These are phyloP conservation scores for Populus davidiana DNA, from an alignment of 345 rosid species.

Conservation along the genomic window DNA sequence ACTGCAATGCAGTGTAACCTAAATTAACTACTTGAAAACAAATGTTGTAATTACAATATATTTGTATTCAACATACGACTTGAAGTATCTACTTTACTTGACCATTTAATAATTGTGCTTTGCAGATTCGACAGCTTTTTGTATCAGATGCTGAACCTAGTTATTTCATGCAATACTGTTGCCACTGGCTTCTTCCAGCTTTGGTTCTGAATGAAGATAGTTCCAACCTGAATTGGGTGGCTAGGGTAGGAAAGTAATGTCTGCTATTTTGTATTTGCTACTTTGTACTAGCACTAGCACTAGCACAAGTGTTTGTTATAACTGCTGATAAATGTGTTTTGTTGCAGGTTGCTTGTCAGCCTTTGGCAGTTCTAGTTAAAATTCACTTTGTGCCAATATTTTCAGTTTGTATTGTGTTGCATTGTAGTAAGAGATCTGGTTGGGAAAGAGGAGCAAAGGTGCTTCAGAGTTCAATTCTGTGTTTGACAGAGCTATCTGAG, in stretches of 20 bases:
- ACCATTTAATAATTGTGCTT: conserved; percentile 15
- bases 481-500: conserved; percentile 67
- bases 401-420: conserved; percentile 70
- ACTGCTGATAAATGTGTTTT: conserved; percentile 19
- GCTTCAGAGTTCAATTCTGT: conserved; percentile 65
- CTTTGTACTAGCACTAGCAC: not conserved
- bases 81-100: not conserved
- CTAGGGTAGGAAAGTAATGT: conserved; percentile 49
- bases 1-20: not conserved
- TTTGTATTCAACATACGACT: not conserved
- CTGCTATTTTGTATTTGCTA: not conserved
- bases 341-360: conserved; percentile 66
- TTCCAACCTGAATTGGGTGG: conserved; percentile 63
- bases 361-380: conserved; percentile 53
- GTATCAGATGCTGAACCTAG: conserved; percentile 62
- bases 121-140: conserved; percentile 68
- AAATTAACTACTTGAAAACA: not conserved
- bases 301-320: not conserved
- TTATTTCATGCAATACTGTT: conserved; percentile 70
- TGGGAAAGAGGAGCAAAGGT: conserved; percentile 57
- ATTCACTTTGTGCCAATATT: conserved; percentile 84
- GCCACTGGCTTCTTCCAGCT: conserved; percentile 92
- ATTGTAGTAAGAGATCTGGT: conserved; percentile 61
- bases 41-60: too few relatives aligned
- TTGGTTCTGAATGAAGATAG: conserved; percentile 58